A percentile compares a stretch with the other conserved stretches of the same genome.
These are phyloP conservation scores for Nymphaea thermarum DNA, from an alignment of 164 flowering plant genomes.

Conservation along the genomic window DNA sequence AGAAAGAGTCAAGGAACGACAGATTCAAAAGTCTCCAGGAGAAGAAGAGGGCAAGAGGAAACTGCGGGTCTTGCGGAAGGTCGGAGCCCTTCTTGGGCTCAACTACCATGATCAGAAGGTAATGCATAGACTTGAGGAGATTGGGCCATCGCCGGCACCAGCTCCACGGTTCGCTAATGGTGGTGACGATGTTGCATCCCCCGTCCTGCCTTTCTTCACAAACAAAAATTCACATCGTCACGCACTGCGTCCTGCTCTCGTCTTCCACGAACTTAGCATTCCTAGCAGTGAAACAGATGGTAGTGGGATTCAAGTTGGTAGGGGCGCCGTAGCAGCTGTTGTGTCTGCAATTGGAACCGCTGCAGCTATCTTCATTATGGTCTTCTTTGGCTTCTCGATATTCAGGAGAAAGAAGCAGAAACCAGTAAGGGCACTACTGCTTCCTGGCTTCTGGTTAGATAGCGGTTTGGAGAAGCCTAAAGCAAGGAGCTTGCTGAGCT, in stretches of 20 bases:
- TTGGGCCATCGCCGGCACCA: conserved; percentile 35
- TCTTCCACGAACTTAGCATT: conserved; percentile 8
- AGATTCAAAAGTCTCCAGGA: background rate
- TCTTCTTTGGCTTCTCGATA: background rate
- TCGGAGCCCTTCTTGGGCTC: background rate
- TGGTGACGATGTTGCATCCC: conserved; percentile 16
- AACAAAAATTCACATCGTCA: conserved; percentile 21
- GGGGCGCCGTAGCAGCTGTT: conserved; percentile 30
- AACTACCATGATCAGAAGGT: background rate
- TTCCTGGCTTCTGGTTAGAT: background rate
- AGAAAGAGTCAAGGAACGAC: background rate
- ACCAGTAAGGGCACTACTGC: background rate
- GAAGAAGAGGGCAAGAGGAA: background rate
- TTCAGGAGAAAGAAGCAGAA: background rate
- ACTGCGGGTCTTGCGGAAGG: background rate
- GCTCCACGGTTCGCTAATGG: conserved; percentile 8
- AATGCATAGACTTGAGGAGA: background rate
- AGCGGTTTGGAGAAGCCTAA: background rate
- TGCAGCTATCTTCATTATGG: conserved; percentile 12
- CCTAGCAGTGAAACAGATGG: conserved; percentile 7
- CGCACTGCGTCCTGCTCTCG: conserved; percentile 3
- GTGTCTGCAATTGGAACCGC: conserved; percentile 34
- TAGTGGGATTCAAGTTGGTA: conserved; percentile 14
- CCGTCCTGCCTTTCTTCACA: conserved; percentile 18
- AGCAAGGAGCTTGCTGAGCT: conserved; percentile 11